These are phyloP conservation scores for Clathrus columnatus DNA, from an alignment of 768 basidiomycete genomes.

Conservation along the genomic window DNA sequence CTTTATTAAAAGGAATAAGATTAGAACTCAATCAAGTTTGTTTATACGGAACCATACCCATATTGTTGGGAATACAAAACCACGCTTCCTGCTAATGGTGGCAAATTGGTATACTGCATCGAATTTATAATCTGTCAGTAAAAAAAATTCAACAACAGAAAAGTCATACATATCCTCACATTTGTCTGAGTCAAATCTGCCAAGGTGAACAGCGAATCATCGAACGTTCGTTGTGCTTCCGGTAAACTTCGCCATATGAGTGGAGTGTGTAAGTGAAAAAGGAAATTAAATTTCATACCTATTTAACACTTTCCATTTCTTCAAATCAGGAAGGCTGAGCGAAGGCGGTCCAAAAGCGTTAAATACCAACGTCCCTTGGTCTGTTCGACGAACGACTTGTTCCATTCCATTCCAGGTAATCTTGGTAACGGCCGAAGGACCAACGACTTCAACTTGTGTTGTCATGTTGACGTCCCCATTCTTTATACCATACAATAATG, in stretches of 20 bases:
- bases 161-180: slow-evolving; percentile 19
- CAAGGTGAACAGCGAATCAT: slow-evolving; percentile 39
- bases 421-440: slow-evolving; percentile 27
- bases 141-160: not conserved
- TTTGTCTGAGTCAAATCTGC: slow-evolving; percentile 39
- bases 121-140: too few species aligned
- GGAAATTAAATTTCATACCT: slow-evolving; percentile 22
- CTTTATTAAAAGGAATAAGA: slow-evolving; percentile 2
- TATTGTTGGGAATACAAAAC: slow-evolving; percentile 48
- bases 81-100: slow-evolving; percentile 31
- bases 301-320: slow-evolving; percentile 39
- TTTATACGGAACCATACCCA: slow-evolving; percentile 25
- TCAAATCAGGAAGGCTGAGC: slow-evolving; percentile 27
- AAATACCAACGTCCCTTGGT: slow-evolving; percentile 25
- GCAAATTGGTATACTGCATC: slow-evolving; percentile 40
- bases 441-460: slow-evolving; percentile 36
- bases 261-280: slow-evolving; percentile 10
- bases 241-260: slow-evolving; percentile 31
- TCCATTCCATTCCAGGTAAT: slow-evolving; percentile 35
- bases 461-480: slow-evolving; percentile 43
- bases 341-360: slow-evolving; percentile 13
- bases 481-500: slow-evolving; percentile 18
- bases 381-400: slow-evolving; percentile 20
- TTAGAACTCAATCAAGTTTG: not conserved
- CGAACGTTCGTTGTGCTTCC: slow-evolving; percentile 36